These are phyloP conservation scores for Nannochloropsis granulata DNA, from an alignment of 108 stramenopile genomes.

Conservation along the genomic window DNA sequence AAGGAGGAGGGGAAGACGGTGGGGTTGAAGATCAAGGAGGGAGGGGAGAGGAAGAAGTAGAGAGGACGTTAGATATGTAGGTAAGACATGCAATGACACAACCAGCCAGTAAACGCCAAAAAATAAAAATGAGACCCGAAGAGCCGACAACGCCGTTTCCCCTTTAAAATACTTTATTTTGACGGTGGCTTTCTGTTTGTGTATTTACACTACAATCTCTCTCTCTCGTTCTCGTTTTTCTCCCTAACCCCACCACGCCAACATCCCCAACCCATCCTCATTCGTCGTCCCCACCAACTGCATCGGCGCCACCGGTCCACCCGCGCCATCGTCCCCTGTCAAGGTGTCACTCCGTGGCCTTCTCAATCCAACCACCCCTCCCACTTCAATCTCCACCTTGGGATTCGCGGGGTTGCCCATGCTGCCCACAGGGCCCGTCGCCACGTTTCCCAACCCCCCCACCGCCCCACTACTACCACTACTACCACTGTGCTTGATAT, in stretches of 20 bases:
- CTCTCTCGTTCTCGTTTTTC: background rate
- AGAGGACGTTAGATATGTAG: no score
- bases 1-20: background rate
- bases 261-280: constrained; percentile 4
- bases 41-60: background rate
- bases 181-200: no score
- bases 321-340: background rate
- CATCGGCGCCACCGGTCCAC: background rate
- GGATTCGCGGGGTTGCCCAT: background rate
- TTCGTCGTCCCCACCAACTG: constrained; percentile 1
- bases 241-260: constrained; percentile 10
- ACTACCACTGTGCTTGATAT: background rate
- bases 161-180: no score
- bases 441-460: background rate
- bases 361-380: background rate
- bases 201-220: background rate
- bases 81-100: no score
- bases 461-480: background rate
- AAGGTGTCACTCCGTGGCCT: background rate
- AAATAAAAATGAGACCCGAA: no score
- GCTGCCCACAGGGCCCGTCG: background rate
- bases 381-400: background rate
- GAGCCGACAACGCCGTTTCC: no score
- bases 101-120: no score
- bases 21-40: background rate